Evolutionary conservation across 1,139 yeast species (phyloP).

Genomic region (Hemisphaericaspora xylofermentans): DNA sequence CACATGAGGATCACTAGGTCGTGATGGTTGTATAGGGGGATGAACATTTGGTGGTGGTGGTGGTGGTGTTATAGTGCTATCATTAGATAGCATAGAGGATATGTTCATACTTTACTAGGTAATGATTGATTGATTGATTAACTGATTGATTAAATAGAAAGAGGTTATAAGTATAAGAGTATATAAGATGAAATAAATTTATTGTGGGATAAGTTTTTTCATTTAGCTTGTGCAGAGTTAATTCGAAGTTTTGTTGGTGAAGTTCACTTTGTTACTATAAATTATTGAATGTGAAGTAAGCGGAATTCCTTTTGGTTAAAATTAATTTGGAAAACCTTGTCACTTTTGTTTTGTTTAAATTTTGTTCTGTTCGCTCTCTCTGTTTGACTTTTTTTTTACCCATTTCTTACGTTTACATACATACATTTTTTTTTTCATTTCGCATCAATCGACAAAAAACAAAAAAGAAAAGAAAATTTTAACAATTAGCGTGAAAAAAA

Average conservation of each 20-base stretch:
- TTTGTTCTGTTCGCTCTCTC: too few relatives aligned
- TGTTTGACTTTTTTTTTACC: too few relatives aligned
- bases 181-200: neutral
- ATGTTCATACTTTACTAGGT: slow-evolving; percentile 45
- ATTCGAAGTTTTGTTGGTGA: neutral
- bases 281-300: too few relatives aligned
- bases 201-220: neutral
- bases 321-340: neutral
- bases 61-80: slow-evolving; percentile 10
- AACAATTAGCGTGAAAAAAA: too few relatives aligned
- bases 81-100: slow-evolving; percentile 41
- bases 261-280: neutral
- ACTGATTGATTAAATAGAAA: neutral
- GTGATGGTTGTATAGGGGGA: neutral
- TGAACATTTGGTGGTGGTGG: neutral
- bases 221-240: neutral
- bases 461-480: neutral
- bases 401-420: too few relatives aligned
- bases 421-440: too few relatives aligned
- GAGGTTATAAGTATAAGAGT: neutral
- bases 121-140: neutral
- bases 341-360: neutral
- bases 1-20: too few relatives aligned
- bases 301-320: neutral
- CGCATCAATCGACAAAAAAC: neutral